Evolutionary conservation across 208 protist species (phyloP).

Genomic region (Tetramitus jugosus): DNA sequence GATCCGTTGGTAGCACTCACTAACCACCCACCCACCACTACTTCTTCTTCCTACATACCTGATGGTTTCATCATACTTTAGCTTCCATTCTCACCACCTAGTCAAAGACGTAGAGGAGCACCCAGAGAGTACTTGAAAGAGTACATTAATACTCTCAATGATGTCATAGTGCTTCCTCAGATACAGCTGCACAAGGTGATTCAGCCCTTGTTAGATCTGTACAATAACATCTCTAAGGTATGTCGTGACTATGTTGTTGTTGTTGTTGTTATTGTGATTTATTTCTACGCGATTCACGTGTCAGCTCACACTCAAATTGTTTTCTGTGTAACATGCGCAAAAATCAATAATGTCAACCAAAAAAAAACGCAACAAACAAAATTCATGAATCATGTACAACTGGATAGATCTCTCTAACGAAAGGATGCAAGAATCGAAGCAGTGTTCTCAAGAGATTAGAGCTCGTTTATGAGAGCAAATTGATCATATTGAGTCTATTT

Average conservation of each 20-base stretch:
- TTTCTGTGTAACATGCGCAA: too few species aligned
- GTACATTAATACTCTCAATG: slow-evolving; percentile 17
- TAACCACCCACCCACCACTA: too few species aligned
- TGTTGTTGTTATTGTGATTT: neutral
- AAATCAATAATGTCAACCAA: too few species aligned
- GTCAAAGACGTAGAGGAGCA: slow-evolving; percentile 1
- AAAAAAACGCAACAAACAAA: too few species aligned
- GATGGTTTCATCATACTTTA: neutral
- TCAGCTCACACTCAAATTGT: too few species aligned
- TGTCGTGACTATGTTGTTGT: neutral
- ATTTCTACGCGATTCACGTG: too few species aligned
- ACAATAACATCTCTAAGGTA: slow-evolving; percentile 18
- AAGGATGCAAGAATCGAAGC: neutral
- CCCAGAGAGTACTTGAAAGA: slow-evolving; percentile 3
- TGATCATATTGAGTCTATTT: slow-evolving; percentile 4
- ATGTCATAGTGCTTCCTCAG: neutral
- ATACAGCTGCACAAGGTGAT: slow-evolving; percentile 12
- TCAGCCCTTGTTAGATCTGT: slow-evolving; percentile 3
- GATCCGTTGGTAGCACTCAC: too few species aligned
- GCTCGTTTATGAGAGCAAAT: neutral
- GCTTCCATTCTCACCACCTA: neutral
- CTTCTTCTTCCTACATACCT: too few species aligned
- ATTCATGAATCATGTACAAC: too few species aligned
- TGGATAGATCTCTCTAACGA: neutral
- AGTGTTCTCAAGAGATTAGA: neutral